Percentiles rank a stretch among this genome's conserved stretches.
phyloP scores from a whole-genome alignment of 2,329 filamentous ascomycete species.

The Alternaria ventricosa region DNA sequence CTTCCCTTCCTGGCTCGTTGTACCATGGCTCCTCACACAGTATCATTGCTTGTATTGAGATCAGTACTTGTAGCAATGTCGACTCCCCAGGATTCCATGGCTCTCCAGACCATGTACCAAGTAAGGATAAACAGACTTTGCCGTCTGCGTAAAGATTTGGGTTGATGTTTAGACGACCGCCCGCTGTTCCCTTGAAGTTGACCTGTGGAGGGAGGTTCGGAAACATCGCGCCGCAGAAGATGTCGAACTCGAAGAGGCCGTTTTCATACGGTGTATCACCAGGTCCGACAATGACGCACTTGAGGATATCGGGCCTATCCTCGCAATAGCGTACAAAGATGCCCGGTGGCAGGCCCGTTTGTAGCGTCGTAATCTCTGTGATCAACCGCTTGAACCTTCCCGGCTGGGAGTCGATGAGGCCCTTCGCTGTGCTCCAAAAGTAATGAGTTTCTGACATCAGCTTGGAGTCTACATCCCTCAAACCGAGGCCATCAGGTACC shows the following conservation, averaged over 20 bases:
- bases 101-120: constrained; percentile 53
- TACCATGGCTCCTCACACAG: constrained; percentile 61
- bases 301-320: constrained; percentile 59
- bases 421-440: constrained; percentile 14
- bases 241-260: constrained; percentile 63
- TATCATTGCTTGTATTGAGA: constrained; percentile 66
- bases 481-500: constrained; percentile 1
- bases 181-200: constrained; percentile 55
- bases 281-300: constrained; percentile 59
- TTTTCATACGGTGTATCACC: constrained; percentile 60
- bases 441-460: constrained; percentile 42
- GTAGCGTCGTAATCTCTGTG: constrained; percentile 54
- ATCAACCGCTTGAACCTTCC: constrained; percentile 56
- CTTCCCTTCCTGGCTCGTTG: constrained; percentile 59
- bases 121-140: constrained; percentile 41
- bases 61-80: constrained; percentile 59
- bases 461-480: constrained; percentile 49
- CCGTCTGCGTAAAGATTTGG: constrained; percentile 61
- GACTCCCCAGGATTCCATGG: constrained; percentile 56
- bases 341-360: constrained; percentile 57
- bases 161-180: constrained; percentile 53
- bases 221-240: constrained; percentile 54
- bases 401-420: constrained; percentile 15
- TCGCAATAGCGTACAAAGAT: constrained; percentile 59
- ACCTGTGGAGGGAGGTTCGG: constrained; percentile 53